A percentile compares a stretch with the other conserved stretches of the same genome.
Evolutionary conservation across 106 monocot genomes (phyloP).

Genomic region (Dendrobium officinale): DNA sequence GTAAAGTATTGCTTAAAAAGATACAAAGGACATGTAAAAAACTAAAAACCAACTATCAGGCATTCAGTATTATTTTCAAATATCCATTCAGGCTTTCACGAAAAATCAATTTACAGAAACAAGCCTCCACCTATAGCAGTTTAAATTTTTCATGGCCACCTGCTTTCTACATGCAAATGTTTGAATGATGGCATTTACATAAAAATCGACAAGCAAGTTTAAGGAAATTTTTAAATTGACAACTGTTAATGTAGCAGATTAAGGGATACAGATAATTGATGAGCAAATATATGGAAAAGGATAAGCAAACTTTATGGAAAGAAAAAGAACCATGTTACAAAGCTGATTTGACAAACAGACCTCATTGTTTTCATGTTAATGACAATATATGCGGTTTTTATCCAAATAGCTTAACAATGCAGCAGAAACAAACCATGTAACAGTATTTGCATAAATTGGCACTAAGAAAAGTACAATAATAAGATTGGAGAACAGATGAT

Average conservation of each 20-base stretch:
- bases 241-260: not conserved
- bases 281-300: not conserved
- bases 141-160: no score
- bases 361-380: not conserved
- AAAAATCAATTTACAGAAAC: no score
- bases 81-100: no score
- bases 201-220: not conserved
- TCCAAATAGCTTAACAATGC: not conserved
- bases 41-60: no score
- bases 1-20: no score
- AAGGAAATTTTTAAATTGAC: not conserved
- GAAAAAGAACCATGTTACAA: not conserved
- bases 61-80: no score
- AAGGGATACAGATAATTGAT: not conserved
- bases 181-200: no score
- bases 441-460: not conserved
- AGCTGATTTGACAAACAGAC: not conserved
- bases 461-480: not conserved
- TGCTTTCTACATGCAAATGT: no score
- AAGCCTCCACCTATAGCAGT: no score
- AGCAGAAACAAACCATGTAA: not conserved
- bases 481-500: not conserved
- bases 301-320: not conserved
- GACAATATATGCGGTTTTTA: not conserved
- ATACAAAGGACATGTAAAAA: no score